Evolutionary conservation across 2,329 filamentous ascomycete species (phyloP).

Genomic region (Reticulascus tulasneorum): DNA sequence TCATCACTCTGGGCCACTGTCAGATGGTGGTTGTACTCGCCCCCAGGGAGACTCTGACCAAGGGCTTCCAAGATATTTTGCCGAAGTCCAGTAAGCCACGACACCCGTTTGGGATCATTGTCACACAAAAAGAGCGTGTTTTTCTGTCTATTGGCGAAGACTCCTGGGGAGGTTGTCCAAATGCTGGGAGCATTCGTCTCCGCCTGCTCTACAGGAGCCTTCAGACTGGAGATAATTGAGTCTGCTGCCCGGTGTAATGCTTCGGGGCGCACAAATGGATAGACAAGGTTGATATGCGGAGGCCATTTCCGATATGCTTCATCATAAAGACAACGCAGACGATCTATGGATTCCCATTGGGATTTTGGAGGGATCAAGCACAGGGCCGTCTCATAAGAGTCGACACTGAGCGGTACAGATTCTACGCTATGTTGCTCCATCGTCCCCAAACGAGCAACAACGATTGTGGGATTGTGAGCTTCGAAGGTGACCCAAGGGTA

Average conservation of each 20-base stretch:
- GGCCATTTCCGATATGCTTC: conserved; percentile 60
- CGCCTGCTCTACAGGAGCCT: conserved; percentile 4
- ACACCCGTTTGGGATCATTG: conserved; percentile 13
- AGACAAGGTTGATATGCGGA: conserved; percentile 62
- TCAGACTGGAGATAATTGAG: conserved; percentile 31
- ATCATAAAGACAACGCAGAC: conserved; percentile 59
- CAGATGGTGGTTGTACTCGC: conserved; percentile 49
- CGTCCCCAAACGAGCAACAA: neutral
- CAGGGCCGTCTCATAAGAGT: conserved; percentile 58
- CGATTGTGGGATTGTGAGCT: neutral
- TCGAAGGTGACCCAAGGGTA: neutral
- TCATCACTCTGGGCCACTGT: conserved; percentile 58
- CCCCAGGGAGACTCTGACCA: conserved; percentile 19
- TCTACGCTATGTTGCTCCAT: neutral
- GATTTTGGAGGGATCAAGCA: conserved; percentile 52
- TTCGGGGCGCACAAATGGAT: conserved; percentile 56
- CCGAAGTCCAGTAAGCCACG: conserved; percentile 28
- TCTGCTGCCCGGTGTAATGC: conserved; percentile 39
- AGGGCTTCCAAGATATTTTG: conserved; percentile 30
- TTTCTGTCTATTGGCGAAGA: conserved; percentile 45
- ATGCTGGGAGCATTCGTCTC: conserved; percentile 18
- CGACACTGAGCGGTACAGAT: no score
- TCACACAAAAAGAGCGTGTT: conserved; percentile 47
- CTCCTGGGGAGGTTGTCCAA: conserved; percentile 35
- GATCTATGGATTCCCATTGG: conserved; percentile 46